Evolutionary conservation across 768 basidiomycete species (phyloP), one percentile per base, ranked within the genome.

Genomic region (Pleurotus citrinopileatus): DNA sequence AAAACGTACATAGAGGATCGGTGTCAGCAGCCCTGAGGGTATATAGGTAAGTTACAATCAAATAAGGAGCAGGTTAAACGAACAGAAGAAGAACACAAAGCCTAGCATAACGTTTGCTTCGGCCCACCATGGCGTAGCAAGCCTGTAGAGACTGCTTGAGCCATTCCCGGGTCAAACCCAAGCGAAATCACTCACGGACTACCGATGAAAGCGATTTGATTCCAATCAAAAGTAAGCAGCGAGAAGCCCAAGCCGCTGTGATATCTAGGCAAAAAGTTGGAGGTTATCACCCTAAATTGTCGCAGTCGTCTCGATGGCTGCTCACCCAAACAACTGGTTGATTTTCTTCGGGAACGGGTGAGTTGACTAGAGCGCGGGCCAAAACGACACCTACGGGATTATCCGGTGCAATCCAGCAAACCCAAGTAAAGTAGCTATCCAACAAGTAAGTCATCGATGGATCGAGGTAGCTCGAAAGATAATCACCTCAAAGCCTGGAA

Each of bases 141-240:
- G 74, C 15, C 77, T 78, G 55, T 37, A 34, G 22, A 28, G 47
- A 53, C 25, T 56, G 42, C 36, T 50, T 5, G 40, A 58, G 54
- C 51, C 19, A 15, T 19, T 38, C 54, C 43, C 50, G 55, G 22
- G n/a, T n/a, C 27, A 57, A 19, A 55, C 20, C 32, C 8, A 20
- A 42, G 26, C 19, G 34, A 58, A 15, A 29, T 20, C 13, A 72
- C 79, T 61, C 63, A 79, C 79, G 84, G 84, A 56, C 82, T 82
- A 10, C 84, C 84, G 53, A 81, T 81, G 53, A 80, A 89, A 3
- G 85, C 82, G 51, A 90, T 87, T 63, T 87, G 81, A 46, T 75
- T 77, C 82, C 83, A 84, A 62, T 83, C 83, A 59, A 84, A 79
- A 3, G 78, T 79, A 17, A 81, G 55, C 27, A 80, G 37, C 3